phyloP scores from a whole-genome alignment of 2,329 filamentous ascomycete genomes.

The Malbranchea zuffiana region DNA sequence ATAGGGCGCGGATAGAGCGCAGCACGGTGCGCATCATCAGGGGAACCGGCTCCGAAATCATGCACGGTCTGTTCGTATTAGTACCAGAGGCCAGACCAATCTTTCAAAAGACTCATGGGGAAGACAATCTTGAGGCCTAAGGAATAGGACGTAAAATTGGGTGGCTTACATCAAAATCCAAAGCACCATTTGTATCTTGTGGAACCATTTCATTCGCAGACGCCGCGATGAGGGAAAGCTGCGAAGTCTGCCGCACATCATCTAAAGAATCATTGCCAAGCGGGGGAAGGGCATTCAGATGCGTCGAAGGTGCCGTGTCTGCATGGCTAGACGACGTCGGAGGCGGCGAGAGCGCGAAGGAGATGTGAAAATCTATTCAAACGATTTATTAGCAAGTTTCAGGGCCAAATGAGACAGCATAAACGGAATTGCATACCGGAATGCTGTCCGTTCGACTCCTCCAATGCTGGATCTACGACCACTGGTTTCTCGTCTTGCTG shows the following conservation, averaged over 20 bases:
- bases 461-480: slow-evolving; percentile 34
- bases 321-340: slow-evolving; percentile 3
- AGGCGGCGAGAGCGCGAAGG: slow-evolving; percentile 2
- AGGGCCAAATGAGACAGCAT: neutral
- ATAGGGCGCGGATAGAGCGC: slow-evolving; percentile 33
- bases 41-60: slow-evolving; percentile 26
- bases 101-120: neutral
- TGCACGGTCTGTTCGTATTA: slow-evolving; percentile 27
- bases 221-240: slow-evolving; percentile 37
- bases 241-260: slow-evolving; percentile 31
- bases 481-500: slow-evolving; percentile 19
- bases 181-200: slow-evolving; percentile 22
- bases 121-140: neutral
- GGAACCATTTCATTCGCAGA: slow-evolving; percentile 38
- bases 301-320: slow-evolving; percentile 19
- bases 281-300: slow-evolving; percentile 23
- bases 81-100: no score
- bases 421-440: slow-evolving; percentile 9
- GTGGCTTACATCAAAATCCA: slow-evolving; percentile 26
- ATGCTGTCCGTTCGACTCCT: slow-evolving; percentile 17
- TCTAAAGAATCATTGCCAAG: slow-evolving; percentile 27
- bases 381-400: neutral
- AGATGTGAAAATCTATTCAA: slow-evolving; percentile 4
- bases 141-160: neutral
- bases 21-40: slow-evolving; percentile 26